Base-by-base conservation (phyloP, 192 early-diverging fungal genomes). In the Martensiomyces pterosporus region DNA sequence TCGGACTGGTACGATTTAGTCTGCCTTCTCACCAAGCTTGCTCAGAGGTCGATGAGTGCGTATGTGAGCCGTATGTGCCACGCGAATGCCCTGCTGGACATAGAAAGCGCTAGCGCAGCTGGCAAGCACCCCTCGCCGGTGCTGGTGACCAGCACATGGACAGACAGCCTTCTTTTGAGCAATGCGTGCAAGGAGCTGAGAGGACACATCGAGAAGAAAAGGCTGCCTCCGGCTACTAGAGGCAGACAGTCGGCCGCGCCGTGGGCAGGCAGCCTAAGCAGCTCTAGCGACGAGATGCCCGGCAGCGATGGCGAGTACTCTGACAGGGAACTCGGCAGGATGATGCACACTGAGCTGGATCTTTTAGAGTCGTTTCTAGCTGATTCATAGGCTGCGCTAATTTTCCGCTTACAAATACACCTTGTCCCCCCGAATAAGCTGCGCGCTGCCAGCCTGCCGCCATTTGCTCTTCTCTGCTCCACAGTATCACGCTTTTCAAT, bases 291-390 rank as follows among this genome's bases (percentile, higher is more conserved):
- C n/a, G n/a, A n/a, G n/a, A n/a, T n/a, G n/a, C n/a, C n/a, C n/a
- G n/a, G n/a, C n/a, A n/a, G n/a, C 21, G 26, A 22, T 1, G 23
- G 15, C 34, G 55, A 18, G 4, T 33, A 25, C 29, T 25, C 49
- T 5, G 13, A 8, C 10, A 39, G 17, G 13, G 33, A 42, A 3
- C 51, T 16, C 34, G 10, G 40, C 12, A 40, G 19, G 12, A 48
- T 33, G 49, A 38, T 66, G 18, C 47, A 49, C 36, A 16, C 33
- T 10, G 63, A 66, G 35, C 51, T 66, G 27, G 63, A 66, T 54
- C 50, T 57, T 43, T 38, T 66, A 4, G 47, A 41, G 16, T 24
- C 45, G 9, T 18, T 40, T 22, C 10, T 56, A 32, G 9, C 5
- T 17, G 21, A 21, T 4, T 16, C 19, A 2, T 14, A 10, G 12